These are phyloP conservation scores for Gigaspora rosea DNA, from an alignment of 192 early-diverging fungal genomes.

Conservation along the genomic window DNA sequence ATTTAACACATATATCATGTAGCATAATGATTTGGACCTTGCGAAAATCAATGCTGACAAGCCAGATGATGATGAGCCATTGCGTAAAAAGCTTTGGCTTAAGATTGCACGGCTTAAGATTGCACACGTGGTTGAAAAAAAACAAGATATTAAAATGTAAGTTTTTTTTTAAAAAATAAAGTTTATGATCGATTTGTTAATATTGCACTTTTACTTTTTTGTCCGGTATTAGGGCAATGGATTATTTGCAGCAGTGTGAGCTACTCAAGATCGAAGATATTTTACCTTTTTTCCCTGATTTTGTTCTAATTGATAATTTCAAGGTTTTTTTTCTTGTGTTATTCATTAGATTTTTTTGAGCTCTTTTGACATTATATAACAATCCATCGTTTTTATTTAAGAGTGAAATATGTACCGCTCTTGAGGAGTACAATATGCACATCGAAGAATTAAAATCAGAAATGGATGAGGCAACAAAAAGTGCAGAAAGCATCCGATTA, in stretches of 20 bases:
- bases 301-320: slow-evolving; percentile 96
- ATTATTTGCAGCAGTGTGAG: slow-evolving; percentile 77
- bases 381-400: slow-evolving; percentile 17
- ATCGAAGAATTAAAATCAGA: slow-evolving; percentile 86
- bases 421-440: slow-evolving; percentile 91
- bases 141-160: slow-evolving; percentile 80
- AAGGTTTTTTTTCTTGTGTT: slow-evolving; percentile 51
- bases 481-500: slow-evolving; percentile 87
- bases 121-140: slow-evolving; percentile 84
- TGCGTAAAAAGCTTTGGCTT: slow-evolving; percentile 90
- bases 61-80: slow-evolving; percentile 79
- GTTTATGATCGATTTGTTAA: neutral
- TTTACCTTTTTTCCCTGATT: slow-evolving; percentile 95
- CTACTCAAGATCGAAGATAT: slow-evolving; percentile 94
- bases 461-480: slow-evolving; percentile 95
- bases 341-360: neutral
- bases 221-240: slow-evolving; percentile 66
- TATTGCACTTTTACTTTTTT: slow-evolving; percentile 7
- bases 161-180: slow-evolving; percentile 3
- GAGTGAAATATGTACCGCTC: slow-evolving; percentile 86
- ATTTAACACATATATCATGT: slow-evolving; percentile 1
- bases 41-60: slow-evolving; percentile 94
- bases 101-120: slow-evolving; percentile 93
- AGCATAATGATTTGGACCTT: slow-evolving; percentile 83
- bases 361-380: too few relatives aligned